These are phyloP conservation scores for Tetrahymena borealis DNA, from an alignment of 73 alveolate genomes.

Conservation along the genomic window DNA sequence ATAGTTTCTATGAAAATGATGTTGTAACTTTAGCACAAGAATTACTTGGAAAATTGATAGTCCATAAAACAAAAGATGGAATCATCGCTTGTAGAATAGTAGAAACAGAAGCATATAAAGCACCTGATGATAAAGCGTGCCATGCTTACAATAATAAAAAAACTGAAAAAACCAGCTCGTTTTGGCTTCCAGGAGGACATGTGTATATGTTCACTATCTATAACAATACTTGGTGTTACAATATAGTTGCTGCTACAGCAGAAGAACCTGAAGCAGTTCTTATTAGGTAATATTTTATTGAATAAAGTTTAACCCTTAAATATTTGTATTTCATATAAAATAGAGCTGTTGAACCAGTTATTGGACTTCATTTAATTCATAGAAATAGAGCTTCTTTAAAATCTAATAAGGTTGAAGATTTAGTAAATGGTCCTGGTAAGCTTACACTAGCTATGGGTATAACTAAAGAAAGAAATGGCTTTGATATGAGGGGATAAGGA, in stretches of 20 bases:
- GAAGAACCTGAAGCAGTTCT: not conserved
- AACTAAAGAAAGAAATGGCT: not conserved
- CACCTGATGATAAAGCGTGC: conserved; percentile 6
- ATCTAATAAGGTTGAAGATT: not conserved
- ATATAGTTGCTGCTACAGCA: not conserved
- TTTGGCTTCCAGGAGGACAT: conserved; percentile 4
- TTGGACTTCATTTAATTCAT: not conserved
- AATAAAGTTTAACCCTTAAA: not conserved
- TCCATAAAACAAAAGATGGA: not conserved
- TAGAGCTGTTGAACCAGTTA: not conserved
- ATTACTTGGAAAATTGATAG: not conserved
- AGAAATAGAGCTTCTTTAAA: not conserved
- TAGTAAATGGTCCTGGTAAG: not conserved
- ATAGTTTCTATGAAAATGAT: not conserved
- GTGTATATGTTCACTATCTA: not conserved
- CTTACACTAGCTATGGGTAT: not conserved
- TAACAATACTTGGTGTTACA: not conserved
- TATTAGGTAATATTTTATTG: not conserved
- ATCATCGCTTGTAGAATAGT: conserved; percentile 5
- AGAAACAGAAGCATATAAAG: conserved; percentile 10
- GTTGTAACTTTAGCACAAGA: not conserved
- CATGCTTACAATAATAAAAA: conserved; percentile 6
- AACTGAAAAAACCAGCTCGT: not conserved
- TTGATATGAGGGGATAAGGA: not conserved
- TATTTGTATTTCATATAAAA: not conserved